These are phyloP conservation scores for Carex kokanica DNA, from an alignment of 176 grass and related monocot genomes.

Conservation along the genomic window DNA sequence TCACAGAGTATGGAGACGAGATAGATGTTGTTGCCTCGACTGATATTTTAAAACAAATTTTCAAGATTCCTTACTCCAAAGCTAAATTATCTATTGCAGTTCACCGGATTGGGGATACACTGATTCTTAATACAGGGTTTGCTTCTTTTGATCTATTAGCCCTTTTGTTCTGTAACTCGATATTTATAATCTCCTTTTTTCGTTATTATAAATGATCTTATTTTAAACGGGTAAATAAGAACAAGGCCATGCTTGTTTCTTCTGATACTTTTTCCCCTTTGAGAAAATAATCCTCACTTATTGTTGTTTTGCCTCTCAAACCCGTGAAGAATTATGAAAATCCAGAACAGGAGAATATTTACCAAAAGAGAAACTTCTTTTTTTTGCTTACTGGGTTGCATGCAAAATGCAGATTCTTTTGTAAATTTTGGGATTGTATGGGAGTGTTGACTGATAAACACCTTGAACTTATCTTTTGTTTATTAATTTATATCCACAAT, in stretches of 20 bases:
- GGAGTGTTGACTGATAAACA: background rate
- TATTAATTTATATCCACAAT: constrained; percentile 5
- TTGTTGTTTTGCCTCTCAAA: background rate
- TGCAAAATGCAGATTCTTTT: background rate
- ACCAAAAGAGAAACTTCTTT: background rate
- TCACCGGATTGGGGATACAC: constrained; percentile 82
- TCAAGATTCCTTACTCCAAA: constrained; percentile 95
- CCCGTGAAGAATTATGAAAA: background rate
- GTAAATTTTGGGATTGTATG: background rate
- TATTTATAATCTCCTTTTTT: background rate
- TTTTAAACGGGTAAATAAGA: background rate
- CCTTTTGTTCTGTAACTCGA: background rate
- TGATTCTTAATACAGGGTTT: constrained; percentile 96
- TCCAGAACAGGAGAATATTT: background rate
- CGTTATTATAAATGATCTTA: background rate
- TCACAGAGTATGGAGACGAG: constrained; percentile 83
- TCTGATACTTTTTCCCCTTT: background rate
- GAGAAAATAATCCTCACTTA: background rate
- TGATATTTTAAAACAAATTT: constrained; percentile 98
- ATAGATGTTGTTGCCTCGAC: constrained; percentile 90
- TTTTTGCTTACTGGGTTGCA: background rate
- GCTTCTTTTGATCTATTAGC: constrained; percentile 6
- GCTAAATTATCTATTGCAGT: constrained; percentile 92
- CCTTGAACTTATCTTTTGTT: background rate
- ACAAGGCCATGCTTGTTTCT: background rate